Evolutionary conservation across 345 rosid genomes (phyloP).

Genomic region (Leavenworthia alabamica): DNA sequence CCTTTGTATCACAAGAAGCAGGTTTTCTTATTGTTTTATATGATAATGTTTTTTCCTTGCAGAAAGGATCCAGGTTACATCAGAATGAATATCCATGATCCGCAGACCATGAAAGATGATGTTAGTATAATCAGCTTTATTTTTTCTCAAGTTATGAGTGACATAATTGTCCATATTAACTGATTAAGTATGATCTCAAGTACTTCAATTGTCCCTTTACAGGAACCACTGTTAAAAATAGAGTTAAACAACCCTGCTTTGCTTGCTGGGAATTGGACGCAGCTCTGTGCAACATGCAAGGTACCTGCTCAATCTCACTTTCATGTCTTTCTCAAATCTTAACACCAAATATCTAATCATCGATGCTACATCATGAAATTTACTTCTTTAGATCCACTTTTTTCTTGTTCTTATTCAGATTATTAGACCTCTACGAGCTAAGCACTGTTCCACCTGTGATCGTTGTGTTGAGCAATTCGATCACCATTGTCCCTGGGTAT

Average conservation of each 20-base stretch:
- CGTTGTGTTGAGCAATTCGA: constrained; percentile 98
- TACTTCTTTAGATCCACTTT: not conserved
- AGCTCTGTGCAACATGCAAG: constrained; percentile 99
- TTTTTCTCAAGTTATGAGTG: constrained; percentile 1
- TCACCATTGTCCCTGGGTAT: constrained; percentile 98
- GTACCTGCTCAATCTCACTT: constrained; percentile 31
- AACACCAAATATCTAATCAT: not conserved
- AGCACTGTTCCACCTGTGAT: constrained; percentile 91
- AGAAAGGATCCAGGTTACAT: constrained; percentile 96
- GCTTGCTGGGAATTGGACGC: constrained; percentile 96
- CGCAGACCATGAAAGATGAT: constrained; percentile 85
- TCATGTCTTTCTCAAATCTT: not conserved
- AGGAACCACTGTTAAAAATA: constrained; percentile 90
- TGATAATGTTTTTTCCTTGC: constrained; percentile 25
- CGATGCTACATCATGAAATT: constrained; percentile 1
- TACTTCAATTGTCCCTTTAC: constrained; percentile 9
- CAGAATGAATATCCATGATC: constrained; percentile 70
- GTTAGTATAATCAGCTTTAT: constrained; percentile 40
- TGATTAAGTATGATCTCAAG: not conserved
- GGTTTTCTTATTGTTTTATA: constrained; percentile 1
- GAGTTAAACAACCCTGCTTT: constrained; percentile 89
- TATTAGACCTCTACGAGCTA: constrained; percentile 94
- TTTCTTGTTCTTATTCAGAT: constrained; percentile 44
- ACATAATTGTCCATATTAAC: not conserved
- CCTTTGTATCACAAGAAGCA: not conserved